Base-by-base conservation (phyloP, 2,329 filamentous ascomycete species). In the Aureobasidium pullulans region DNA sequence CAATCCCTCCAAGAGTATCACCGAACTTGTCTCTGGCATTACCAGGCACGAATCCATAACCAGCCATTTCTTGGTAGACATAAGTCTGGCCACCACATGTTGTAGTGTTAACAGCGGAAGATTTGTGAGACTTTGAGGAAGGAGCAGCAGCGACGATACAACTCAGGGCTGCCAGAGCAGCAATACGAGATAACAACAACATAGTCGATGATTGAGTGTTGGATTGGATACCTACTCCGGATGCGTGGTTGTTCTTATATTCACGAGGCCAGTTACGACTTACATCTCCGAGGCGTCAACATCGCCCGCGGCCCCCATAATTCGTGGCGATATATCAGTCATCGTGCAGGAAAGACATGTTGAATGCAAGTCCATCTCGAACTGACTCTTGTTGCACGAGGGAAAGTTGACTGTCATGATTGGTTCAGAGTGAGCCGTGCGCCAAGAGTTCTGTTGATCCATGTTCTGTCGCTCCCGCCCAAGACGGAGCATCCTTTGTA, bases 1-100 rank as follows among this genome's bases (percentile, higher is more conserved):
- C 87, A 54, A 87, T 76, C 1, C 85, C 84, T 39, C 84, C 85
- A 32, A 89, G 74, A 0, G 85, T 89, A 67, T 90, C 87, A 32
- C 85, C 85, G 64, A 81, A 85, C 67, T 85, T 84, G 72, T 90
- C 87, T 34, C 78, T 75, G 2, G 80, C 78, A 66, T 84, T 77
- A 34, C 77, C 77, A 0, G 80, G 72, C 3, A 89, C 71, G 59
- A 77, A 79, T 5, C 87, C 87, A 67, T 84, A 89, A 9, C 87
- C 87, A 4, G 83, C 84, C 9, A 90, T 79, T 60, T 81, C 77
- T 56, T 85, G 75, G 68, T 90, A 90, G n/a, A 80, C 77, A 66
- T 87, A 89, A 0, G 72, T 76, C 62, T 83, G 78, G 52, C 82
- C 82, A 64, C 81, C 83, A 70, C 85, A 88, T 13, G 72, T 79